Evolutionary conservation across 768 basidiomycete species (phyloP).

Genomic region (Hygrocybe coccinea): DNA sequence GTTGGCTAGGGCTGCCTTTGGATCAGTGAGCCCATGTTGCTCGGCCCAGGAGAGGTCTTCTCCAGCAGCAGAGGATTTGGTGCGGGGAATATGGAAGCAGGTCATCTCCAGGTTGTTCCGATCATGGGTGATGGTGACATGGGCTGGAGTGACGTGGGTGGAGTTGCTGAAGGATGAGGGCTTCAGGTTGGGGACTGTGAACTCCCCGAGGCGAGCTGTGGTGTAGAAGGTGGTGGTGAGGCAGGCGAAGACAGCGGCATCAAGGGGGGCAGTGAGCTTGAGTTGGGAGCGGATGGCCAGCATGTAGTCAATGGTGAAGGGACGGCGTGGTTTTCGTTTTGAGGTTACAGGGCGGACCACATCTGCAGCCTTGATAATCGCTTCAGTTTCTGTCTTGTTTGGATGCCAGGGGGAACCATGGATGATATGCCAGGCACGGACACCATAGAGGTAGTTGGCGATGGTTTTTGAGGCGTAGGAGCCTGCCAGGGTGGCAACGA

Average conservation of each 20-base stretch:
- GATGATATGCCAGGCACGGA: conserved; percentile 45
- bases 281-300: conserved; percentile 17
- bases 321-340: conserved; percentile 23
- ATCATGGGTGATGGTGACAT: conserved; percentile 20
- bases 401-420: conserved; percentile 35
- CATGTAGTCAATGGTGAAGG: conserved; percentile 28
- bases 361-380: conserved; percentile 28
- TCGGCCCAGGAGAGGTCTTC: conserved; percentile 32
- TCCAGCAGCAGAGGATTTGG: conserved; percentile 19
- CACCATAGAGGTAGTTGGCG: conserved; percentile 33
- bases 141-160: conserved; percentile 24
- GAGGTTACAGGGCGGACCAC: conserved; percentile 28
- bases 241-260: conserved; percentile 35
- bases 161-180: conserved; percentile 24
- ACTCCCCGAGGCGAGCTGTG: conserved; percentile 32
- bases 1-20: conserved; percentile 16
- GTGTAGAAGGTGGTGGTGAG: conserved; percentile 38
- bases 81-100: conserved; percentile 20
- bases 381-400: conserved; percentile 22
- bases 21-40: conserved; percentile 26
- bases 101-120: conserved; percentile 18
- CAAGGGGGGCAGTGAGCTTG: conserved; percentile 25
- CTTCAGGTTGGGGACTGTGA: conserved; percentile 30
- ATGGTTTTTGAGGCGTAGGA: conserved; percentile 30
- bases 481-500: conserved; percentile 29